Percentiles rank a stretch among this genome's conserved stretches.
Evolutionary conservation across 768 basidiomycete species (phyloP).

Genomic region (Lactifluus rugatus): DNA sequence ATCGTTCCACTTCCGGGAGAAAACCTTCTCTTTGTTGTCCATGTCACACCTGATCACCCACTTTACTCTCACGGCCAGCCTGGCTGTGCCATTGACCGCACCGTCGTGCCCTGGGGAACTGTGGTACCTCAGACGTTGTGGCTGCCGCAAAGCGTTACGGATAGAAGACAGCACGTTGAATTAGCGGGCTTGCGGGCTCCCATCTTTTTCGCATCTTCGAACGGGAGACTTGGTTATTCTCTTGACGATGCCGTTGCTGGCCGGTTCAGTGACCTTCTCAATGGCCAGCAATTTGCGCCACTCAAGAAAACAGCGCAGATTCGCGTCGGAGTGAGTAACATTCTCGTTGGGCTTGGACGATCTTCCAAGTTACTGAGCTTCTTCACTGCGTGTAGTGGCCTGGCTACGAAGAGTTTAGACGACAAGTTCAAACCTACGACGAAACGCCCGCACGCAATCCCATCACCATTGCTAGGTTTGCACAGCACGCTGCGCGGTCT

Average conservation of each 20-base stretch:
- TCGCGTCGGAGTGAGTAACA: conserved; percentile 5
- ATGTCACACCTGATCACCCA: background rate
- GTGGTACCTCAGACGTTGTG: conserved; percentile 12
- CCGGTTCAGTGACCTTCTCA: background rate
- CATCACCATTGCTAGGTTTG: background rate
- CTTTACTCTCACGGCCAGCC: background rate
- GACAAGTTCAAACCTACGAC: conserved; percentile 5
- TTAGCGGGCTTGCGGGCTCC: conserved; percentile 6
- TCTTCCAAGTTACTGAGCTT: background rate
- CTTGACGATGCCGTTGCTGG: background rate
- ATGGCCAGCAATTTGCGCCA: background rate
- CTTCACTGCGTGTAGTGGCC: background rate
- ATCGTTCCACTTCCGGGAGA: background rate
- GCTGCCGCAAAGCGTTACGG: background rate
- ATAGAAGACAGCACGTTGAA: background rate
- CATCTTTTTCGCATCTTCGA: background rate
- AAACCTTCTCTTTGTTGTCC: background rate
- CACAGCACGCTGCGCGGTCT: conserved; percentile 1
- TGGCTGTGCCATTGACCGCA: background rate
- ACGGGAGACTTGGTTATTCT: conserved; percentile 6
- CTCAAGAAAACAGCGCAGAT: background rate
- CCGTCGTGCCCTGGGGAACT: background rate
- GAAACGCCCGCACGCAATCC: conserved; percentile 1
- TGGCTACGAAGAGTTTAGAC: conserved; percentile 7
- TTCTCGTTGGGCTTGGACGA: background rate